Evolutionary conservation across 228 moss, liverwort and hornwort genomes (phyloP), one percentile per base, ranked within the genome.

Genomic region (Sphagnum fallax): DNA sequence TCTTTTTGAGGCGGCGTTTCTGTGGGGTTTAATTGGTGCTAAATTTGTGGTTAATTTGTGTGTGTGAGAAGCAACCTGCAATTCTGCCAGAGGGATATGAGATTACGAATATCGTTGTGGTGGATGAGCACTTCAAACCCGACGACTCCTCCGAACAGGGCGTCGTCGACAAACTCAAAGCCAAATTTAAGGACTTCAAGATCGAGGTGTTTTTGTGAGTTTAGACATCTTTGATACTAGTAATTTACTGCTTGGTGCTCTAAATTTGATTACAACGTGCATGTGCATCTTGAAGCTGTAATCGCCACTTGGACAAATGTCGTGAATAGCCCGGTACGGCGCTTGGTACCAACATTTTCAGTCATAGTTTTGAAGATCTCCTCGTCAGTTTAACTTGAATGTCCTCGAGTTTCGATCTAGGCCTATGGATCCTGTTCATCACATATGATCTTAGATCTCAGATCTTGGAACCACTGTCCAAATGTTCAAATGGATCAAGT

Each of bases 111-210:
- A 79, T 77, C 49, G 75, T 65, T 10, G 83, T 86, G 5, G 75
- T 82, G 50, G 80, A 82, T 63, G 82, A 86, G 77, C 49, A 82
- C 3, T 32, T 32, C 32, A 32, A 32, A 1, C 32, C 32, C 32
- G 32, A 32, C 32, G 52, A 74, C 8, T 47, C 60, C 13, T 77
- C 77, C 50, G 82, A 80, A 55, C 79, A 80, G 59, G 82, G 80
- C 71, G 80, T 80, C 62, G 74, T 94, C 16, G 86, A 83, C 63
- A 88, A 91, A 71, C 72, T 94, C 15, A 70, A 84, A 72, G 73
- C 60, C 4, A 92, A 90, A 5, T 95, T 92, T 74, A 78, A 77
- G 50, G 82, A 72, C 0, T 95, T 92, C 71, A 95, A 90, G 75
- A 79, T 61, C 50, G 71, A 69, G 10, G 52, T 81, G 5, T 90